These are phyloP conservation scores for Arctium lappa DNA, from an alignment of 129 eudicot genomes.

Conservation along the genomic window DNA sequence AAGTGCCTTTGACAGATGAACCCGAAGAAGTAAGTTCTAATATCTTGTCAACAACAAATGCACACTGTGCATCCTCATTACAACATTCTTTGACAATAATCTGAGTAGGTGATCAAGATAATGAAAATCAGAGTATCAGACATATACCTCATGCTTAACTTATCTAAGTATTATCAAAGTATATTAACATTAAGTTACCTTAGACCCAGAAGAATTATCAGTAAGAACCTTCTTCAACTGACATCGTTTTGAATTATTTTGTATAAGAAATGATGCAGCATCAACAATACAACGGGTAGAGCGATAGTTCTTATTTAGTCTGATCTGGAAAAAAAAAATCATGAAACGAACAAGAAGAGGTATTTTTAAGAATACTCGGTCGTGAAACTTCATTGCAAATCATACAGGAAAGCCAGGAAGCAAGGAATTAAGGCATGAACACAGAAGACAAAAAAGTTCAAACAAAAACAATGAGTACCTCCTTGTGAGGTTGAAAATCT, in stretches of 20 bases:
- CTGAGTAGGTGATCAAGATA: slow-evolving; percentile 36
- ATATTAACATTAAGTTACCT: slow-evolving; percentile 44
- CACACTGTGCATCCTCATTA: slow-evolving; percentile 91
- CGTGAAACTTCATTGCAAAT: neutral
- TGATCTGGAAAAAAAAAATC: slow-evolving; percentile 41
- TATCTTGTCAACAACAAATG: slow-evolving; percentile 91
- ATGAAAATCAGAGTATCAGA: neutral
- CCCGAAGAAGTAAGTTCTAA: slow-evolving; percentile 62
- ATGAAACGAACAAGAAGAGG: neutral
- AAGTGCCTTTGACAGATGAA: slow-evolving; percentile 58
- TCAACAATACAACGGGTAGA: slow-evolving; percentile 96
- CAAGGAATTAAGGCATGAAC: neutral
- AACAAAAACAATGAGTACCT: slow-evolving; percentile 45
- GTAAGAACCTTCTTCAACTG: slow-evolving; percentile 62
- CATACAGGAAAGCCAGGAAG: neutral
- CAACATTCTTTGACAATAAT: slow-evolving; percentile 79
- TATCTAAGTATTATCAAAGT: neutral
- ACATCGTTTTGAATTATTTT: slow-evolving; percentile 68
- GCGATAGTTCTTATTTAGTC: slow-evolving; percentile 81
- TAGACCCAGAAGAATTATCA: slow-evolving; percentile 89
- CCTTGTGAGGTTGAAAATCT: slow-evolving; percentile 80
- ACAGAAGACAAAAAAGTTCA: neutral
- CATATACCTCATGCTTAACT: neutral
- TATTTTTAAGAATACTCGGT: neutral
- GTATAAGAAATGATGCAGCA: slow-evolving; percentile 87